Conservation (phyloP, 164 flowering plant genomes). For the Magnolia sinica region DNA sequence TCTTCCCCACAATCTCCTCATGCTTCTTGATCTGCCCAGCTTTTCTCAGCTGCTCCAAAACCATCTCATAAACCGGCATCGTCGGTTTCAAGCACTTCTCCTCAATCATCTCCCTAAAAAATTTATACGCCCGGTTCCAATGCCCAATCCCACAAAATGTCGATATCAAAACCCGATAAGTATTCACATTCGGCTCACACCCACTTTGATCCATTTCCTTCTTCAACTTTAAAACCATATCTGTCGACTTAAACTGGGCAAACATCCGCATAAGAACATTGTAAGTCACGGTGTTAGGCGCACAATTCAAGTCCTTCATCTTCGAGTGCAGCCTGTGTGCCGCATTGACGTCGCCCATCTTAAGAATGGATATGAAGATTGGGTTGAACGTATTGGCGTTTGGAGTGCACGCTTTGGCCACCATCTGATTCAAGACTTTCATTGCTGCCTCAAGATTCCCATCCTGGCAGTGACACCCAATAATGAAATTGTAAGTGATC, state of each 20-base stretch:
- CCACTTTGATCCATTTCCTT: constrained; percentile 77
- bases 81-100: constrained; percentile 77
- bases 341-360: constrained; percentile 66
- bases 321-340: constrained; percentile 68
- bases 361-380: constrained; percentile 55
- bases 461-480: constrained; percentile 72
- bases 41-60: constrained; percentile 61
- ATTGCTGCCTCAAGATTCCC: constrained; percentile 58
- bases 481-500: constrained; percentile 77
- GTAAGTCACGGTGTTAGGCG: constrained; percentile 70
- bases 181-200: constrained; percentile 82
- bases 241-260: constrained; percentile 62
- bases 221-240: constrained; percentile 85
- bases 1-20: constrained; percentile 88
- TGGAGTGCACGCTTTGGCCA: constrained; percentile 48
- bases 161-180: constrained; percentile 60
- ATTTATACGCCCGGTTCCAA: constrained; percentile 72
- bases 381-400: constrained; percentile 71
- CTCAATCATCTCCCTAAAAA: constrained; percentile 84
- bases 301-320: constrained; percentile 74
- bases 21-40: constrained; percentile 90
- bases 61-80: constrained; percentile 55
- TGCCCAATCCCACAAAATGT: constrained; percentile 81
- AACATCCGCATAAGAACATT: constrained; percentile 85
- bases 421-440: constrained; percentile 68